A percentile compares a stretch with the other conserved stretches of the same genome.
These are phyloP conservation scores for Phaeophleospora eucalypticola DNA, from an alignment of 2,329 filamentous ascomycete genomes.

Conservation along the genomic window DNA sequence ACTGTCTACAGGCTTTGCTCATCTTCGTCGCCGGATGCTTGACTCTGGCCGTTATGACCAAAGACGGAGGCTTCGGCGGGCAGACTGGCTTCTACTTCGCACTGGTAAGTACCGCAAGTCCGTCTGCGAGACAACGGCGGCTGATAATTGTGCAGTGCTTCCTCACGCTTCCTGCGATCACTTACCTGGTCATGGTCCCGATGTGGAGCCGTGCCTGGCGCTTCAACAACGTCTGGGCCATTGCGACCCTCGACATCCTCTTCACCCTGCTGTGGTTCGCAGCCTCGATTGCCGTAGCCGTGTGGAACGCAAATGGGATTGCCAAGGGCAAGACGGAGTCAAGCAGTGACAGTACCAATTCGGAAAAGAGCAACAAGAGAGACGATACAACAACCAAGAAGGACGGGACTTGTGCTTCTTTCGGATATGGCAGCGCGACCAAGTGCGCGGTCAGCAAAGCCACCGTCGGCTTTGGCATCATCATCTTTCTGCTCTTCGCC, in stretches of 20 bases:
- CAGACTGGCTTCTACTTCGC: constrained; percentile 55
- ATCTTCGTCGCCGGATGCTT: constrained; percentile 57
- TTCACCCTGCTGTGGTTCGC: constrained; percentile 57
- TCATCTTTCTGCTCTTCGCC: constrained; percentile 55
- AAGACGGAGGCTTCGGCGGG: constrained; percentile 51
- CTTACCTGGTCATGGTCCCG: constrained; percentile 58
- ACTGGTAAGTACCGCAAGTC: constrained; percentile 54
- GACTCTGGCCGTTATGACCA: constrained; percentile 56
- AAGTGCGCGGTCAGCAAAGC: constrained; percentile 57
- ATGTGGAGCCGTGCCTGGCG: constrained; percentile 56
- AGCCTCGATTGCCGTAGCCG: constrained; percentile 54
- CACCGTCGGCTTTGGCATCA: constrained; percentile 52
- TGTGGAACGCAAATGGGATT: constrained; percentile 55
- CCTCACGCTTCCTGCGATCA: constrained; percentile 53
- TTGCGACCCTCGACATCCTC: constrained; percentile 52
- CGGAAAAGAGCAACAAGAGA: constrained; percentile 35
- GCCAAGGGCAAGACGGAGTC: constrained; percentile 43
- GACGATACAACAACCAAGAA: constrained; percentile 16
- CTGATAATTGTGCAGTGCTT: constrained; percentile 48
- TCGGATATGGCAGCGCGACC: constrained; percentile 50
- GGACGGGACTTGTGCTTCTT: constrained; percentile 50
- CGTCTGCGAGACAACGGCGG: neutral
- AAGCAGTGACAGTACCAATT: neutral
- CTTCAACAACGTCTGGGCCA: constrained; percentile 59
- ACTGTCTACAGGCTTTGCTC: constrained; percentile 51